Conservation (phyloP, 306 rosid species). For the Prunus mume region DNA sequence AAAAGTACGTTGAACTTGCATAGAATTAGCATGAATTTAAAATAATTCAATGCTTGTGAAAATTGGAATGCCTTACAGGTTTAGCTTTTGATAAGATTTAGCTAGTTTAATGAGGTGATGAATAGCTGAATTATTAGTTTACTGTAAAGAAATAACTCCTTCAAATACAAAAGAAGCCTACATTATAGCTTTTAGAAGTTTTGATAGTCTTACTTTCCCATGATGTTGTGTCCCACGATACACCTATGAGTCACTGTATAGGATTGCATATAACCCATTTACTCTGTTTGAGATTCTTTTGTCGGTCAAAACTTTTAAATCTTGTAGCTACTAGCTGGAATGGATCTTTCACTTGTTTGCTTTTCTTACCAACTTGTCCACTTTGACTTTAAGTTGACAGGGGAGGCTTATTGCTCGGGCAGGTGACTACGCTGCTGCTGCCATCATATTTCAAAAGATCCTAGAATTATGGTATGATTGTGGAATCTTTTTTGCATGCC, state of each 20-base stretch:
- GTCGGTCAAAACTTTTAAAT: background rate
- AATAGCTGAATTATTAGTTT: background rate
- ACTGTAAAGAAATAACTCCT: background rate
- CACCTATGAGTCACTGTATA: background rate
- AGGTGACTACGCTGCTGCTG: conserved; percentile 79
- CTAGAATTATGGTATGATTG: conserved; percentile 78
- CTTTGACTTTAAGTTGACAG: conserved; percentile 99
- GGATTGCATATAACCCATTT: background rate
- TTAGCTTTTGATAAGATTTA: background rate
- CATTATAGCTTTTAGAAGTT: background rate
- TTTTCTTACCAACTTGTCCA: conserved; percentile 64
- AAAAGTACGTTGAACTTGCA: background rate
- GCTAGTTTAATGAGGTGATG: background rate
- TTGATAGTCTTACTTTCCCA: background rate
- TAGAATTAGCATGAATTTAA: background rate
- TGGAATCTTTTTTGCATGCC: background rate
- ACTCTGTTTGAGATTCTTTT: background rate
- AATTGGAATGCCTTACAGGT: background rate
- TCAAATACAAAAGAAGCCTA: background rate
- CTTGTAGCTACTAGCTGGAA: background rate
- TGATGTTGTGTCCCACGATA: background rate
- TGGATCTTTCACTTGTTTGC: conserved; percentile 32
- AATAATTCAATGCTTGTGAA: background rate
- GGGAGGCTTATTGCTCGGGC: conserved; percentile 99
- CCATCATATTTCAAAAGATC: conserved; percentile 64